Evolutionary conservation across 2,329 filamentous ascomycete species (phyloP).

Genomic region (Zarea fungicola): DNA sequence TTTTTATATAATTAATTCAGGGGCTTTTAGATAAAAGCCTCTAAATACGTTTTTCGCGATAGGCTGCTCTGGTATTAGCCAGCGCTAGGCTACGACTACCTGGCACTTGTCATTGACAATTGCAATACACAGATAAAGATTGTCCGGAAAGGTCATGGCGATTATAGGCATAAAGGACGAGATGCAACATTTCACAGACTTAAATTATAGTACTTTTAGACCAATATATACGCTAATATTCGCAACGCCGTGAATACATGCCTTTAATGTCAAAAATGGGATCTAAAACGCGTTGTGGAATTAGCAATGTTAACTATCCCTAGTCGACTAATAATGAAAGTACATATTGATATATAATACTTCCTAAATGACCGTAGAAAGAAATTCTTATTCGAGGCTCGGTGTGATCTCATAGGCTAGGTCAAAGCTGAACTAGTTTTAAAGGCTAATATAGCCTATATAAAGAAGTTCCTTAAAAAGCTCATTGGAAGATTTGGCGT

Average conservation of each 20-base stretch:
- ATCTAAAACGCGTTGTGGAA: not conserved
- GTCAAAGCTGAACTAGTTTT: not conserved
- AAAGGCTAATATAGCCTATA: not conserved
- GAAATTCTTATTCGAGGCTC: not conserved
- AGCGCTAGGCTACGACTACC: not conserved
- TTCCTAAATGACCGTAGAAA: not conserved
- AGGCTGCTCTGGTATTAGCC: not conserved
- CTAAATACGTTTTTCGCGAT: not conserved
- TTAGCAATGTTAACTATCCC: not conserved
- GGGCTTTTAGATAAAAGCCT: not conserved
- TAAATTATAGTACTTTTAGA: not conserved
- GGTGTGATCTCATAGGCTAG: not conserved
- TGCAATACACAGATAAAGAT: not conserved
- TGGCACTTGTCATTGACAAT: not conserved
- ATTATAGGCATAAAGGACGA: not conserved
- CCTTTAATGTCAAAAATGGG: not conserved
- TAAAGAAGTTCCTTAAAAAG: too few species aligned
- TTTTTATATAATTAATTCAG: not conserved
- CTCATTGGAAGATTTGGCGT: too few species aligned
- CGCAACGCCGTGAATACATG: not conserved
- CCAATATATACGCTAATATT: not conserved
- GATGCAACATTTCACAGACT: not conserved
- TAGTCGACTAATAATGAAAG: not conserved
- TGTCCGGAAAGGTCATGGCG: not conserved
- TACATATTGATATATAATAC: not conserved